Base-by-base conservation (phyloP, 2,329 filamentous ascomycete species). In the Colletotrichum sp. region DNA sequence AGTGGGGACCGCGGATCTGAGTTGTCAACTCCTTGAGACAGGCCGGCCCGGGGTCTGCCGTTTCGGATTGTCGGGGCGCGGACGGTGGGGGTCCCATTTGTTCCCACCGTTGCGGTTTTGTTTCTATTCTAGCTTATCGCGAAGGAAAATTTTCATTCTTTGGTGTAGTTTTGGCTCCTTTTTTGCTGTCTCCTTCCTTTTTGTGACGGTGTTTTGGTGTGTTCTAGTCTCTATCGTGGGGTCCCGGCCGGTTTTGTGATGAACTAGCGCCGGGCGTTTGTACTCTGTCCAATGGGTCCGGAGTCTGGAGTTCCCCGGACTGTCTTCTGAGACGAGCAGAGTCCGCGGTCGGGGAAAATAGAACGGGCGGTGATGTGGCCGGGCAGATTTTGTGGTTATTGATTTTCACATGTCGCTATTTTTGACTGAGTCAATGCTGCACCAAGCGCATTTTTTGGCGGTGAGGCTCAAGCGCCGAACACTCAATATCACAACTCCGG, bases 21-120 rank as follows among this genome's bases (percentile, higher is more conserved):
- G 64, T 18, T 67, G 43, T 67, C 65, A 67, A 64, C 70, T 71
- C 72, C 72, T 67, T 74, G 72, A 74, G 72, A 74, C 72, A 67
- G 43, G 34, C 13, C 61, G n/a, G 60, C 26, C 66, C 48, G 60
- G 67, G 67, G 72, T 66, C 10, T n/a, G 32, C 52, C 24, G 72
- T 74, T 71, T 74, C 67, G 72, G 68, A 67, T 52, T 74, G 60
- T 59, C 60, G 72, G 69, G 72, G 67, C 48, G 48, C 13, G 24
- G 59, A 32, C 24, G 21, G 5, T 28, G 21, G 21, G 52, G 52
- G n/a, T 48, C n/a, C n/a, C n/a, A n/a, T n/a, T 26, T 24, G 43
- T 67, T 36, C 64, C 28, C 36, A 15, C 26, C 18, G 64, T 21
- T 28, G 12, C 36, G n/a, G 59, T 13, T 55, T 60, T 71, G 43